A percentile compares a stretch with the other conserved stretches of the same genome.
Conservation (phyloP, 1,284 basidiomycete species). For the Prillingera fragicola region DNA sequence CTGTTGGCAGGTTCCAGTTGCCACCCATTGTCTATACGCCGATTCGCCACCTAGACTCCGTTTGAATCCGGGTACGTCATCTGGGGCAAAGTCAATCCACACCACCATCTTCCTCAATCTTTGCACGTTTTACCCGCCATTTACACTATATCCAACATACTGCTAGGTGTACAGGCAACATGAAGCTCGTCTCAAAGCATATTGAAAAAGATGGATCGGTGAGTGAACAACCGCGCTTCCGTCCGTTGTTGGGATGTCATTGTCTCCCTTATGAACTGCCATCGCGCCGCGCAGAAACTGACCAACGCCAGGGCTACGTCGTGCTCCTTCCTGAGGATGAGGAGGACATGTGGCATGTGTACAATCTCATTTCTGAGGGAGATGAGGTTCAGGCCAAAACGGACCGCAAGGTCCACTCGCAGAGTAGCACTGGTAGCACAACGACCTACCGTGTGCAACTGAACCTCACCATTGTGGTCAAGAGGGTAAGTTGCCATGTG, state of each 20-base stretch:
- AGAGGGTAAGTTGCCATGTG: slow-evolving; percentile 46
- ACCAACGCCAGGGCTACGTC: slow-evolving; percentile 66
- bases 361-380: slow-evolving; percentile 88
- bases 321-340: slow-evolving; percentile 88
- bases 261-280: neutral
- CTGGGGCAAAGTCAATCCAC: too few relatives aligned
- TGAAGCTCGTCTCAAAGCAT: slow-evolving; percentile 60
- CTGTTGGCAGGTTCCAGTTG: too few relatives aligned
- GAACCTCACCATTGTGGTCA: slow-evolving; percentile 77
- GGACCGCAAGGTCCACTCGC: slow-evolving; percentile 65
- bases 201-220: slow-evolving; percentile 75
- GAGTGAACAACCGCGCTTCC: slow-evolving; percentile 34
- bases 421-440: slow-evolving; percentile 86
- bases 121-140: too few relatives aligned
- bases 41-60: neutral
- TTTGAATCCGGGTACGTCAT: too few relatives aligned
- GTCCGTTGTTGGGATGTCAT: neutral
- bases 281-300: neutral
- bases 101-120: too few relatives aligned
- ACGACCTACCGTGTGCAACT: slow-evolving; percentile 83
- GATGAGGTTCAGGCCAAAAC: slow-evolving; percentile 86
- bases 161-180: slow-evolving; percentile 39
- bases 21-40: neutral
- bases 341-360: slow-evolving; percentile 99
- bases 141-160: too few relatives aligned